Evolutionary conservation across 352 stramenopile species (phyloP).

Genomic region (Pythium aristosporum): DNA sequence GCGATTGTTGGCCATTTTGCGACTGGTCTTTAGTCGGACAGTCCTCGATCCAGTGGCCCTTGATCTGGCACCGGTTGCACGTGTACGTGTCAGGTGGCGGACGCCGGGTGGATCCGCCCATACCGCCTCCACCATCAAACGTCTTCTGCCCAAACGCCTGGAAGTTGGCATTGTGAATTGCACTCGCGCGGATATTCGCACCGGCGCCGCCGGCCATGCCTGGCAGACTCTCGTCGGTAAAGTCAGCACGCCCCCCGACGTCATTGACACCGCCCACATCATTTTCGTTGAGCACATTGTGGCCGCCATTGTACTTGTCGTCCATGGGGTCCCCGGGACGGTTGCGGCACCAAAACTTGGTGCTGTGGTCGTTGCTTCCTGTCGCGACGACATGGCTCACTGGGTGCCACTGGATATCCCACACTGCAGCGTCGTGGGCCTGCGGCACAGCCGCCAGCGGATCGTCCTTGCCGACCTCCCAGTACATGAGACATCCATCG

Average conservation of each 20-base stretch:
- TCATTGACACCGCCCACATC: slow-evolving; percentile 44
- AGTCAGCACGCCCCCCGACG: slow-evolving; percentile 16
- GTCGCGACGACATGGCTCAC: slow-evolving; percentile 95
- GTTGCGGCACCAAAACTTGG: slow-evolving; percentile 98
- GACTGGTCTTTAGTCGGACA: slow-evolving; percentile 82
- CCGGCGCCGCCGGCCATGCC: slow-evolving; percentile 62
- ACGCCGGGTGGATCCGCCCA: slow-evolving; percentile 34
- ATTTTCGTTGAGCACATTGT: slow-evolving; percentile 67
- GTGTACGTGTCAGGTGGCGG: slow-evolving; percentile 83
- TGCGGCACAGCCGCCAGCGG: slow-evolving; percentile 83
- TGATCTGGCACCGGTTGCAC: slow-evolving; percentile 84
- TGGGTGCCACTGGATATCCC: slow-evolving; percentile 98
- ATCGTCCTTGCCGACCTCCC: slow-evolving; percentile 92
- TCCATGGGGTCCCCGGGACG: slow-evolving; percentile 90
- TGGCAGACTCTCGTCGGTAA: slow-evolving; percentile 52
- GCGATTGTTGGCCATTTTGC: slow-evolving; percentile 33
- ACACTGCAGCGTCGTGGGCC: slow-evolving; percentile 97
- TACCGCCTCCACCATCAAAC: slow-evolving; percentile 16
- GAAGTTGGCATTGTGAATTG: slow-evolving; percentile 74
- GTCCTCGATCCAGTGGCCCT: slow-evolving; percentile 88
- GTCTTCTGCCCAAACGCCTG: slow-evolving; percentile 54
- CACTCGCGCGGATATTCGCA: slow-evolving; percentile 52
- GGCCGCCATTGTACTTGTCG: slow-evolving; percentile 86
- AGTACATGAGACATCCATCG: slow-evolving; percentile 97
- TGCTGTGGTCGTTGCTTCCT: slow-evolving; percentile 96